A percentile compares a stretch with the other conserved stretches of the same genome.
Evolutionary conservation across 768 basidiomycete genomes (phyloP).

Genomic region (Russula sp.): DNA sequence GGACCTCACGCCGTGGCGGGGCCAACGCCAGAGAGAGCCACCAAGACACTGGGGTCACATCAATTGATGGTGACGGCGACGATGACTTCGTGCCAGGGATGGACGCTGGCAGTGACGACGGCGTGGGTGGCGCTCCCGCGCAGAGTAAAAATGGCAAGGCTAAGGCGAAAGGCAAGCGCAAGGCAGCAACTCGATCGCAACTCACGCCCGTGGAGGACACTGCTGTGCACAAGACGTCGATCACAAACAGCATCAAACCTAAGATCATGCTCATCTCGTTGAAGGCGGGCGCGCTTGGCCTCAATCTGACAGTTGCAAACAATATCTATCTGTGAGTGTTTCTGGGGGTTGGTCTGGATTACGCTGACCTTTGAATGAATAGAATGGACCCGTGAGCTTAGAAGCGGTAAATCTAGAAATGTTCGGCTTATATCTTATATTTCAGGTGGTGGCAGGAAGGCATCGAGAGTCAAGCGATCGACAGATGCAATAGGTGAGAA

Average conservation of each 20-base stretch:
- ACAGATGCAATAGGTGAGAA: conserved; percentile 62
- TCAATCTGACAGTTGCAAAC: conserved; percentile 86
- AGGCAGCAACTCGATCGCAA: conserved; percentile 21
- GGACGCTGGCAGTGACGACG: conserved; percentile 27
- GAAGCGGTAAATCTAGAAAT: not conserved
- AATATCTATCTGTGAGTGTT: conserved; percentile 69
- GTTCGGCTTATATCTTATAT: not conserved
- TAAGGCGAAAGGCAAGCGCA: conserved; percentile 21
- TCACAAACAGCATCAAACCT: conserved; percentile 44
- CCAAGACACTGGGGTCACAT: conserved; percentile 4
- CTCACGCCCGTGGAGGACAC: conserved; percentile 3
- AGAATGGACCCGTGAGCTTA: conserved; percentile 78
- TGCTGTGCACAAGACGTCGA: not conserved
- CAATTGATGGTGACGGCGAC: conserved; percentile 27
- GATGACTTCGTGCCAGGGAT: conserved; percentile 30
- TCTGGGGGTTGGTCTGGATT: not conserved
- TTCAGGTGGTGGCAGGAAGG: conserved; percentile 83
- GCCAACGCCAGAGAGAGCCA: conserved; percentile 2
- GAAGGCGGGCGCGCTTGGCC: conserved; percentile 76
- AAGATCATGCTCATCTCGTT: conserved; percentile 82
- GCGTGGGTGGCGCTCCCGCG: not conserved
- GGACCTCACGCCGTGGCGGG: conserved; percentile 5
- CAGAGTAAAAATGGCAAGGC: conserved; percentile 27
- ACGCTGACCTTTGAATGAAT: conserved; percentile 6
- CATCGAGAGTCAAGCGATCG: conserved; percentile 80